These are phyloP conservation scores for Pyrenochaeta sp. DNA, from an alignment of 2,329 filamentous ascomycete genomes.

Conservation along the genomic window DNA sequence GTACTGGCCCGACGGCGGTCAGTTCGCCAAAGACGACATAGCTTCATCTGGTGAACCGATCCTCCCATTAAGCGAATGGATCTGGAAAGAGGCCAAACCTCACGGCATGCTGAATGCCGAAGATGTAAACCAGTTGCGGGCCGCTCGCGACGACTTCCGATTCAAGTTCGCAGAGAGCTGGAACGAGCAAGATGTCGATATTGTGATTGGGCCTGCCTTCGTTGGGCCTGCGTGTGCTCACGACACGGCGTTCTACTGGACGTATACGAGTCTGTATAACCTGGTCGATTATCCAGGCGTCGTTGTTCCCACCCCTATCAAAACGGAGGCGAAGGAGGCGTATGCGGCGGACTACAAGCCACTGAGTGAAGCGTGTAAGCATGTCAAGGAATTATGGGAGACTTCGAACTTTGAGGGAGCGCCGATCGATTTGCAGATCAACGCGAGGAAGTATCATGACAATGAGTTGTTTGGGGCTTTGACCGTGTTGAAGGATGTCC, in stretches of 20 bases:
- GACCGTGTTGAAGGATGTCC: conserved; percentile 21
- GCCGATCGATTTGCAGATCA: conserved; percentile 31
- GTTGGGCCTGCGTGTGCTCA: conserved; percentile 30
- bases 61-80: conserved; percentile 53
- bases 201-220: conserved; percentile 30
- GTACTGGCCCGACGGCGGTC: conserved; percentile 60
- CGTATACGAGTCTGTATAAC: conserved; percentile 30
- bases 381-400: conserved; percentile 32
- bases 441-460: conserved; percentile 30
- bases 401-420: conserved; percentile 26
- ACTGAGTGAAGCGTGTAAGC: conserved; percentile 27
- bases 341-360: conserved; percentile 24
- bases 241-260: conserved; percentile 33
- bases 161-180: conserved; percentile 21
- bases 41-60: conserved; percentile 54
- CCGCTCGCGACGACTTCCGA: conserved; percentile 22
- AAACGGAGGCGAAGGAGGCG: conserved; percentile 14
- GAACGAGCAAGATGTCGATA: conserved; percentile 31
- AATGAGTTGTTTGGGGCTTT: conserved; percentile 32
- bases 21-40: conserved; percentile 44
- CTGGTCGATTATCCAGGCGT: conserved; percentile 32
- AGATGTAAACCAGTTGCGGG: conserved; percentile 18
- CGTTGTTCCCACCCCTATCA: conserved; percentile 28
- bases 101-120: conserved; percentile 18
- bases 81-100: conserved; percentile 11